Evolutionary conservation across 345 rosid genomes (phyloP), one percentile per base, ranked within the genome.

Genomic region (Syzygium grande): DNA sequence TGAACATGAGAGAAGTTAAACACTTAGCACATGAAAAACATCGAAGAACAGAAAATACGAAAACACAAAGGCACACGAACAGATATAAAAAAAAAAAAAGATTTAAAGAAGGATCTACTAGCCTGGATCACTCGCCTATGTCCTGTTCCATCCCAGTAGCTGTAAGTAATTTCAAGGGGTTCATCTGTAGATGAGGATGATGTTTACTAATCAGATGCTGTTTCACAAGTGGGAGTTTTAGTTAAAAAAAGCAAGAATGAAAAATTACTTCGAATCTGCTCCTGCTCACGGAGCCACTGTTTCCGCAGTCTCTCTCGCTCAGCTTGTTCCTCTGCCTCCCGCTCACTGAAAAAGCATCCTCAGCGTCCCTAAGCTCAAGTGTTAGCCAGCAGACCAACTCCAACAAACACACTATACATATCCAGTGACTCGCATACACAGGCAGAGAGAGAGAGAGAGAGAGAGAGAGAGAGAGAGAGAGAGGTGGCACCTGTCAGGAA

Each of bases 111-210:
- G 49, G 80, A 52, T 84, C 83, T 51, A 90, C 95, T 91, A 88
- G 89, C 99, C 95, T 94, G 98, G 89, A 97, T 91, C 89, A 94
- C 97, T 87, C 99, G 93, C 89, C 99, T 96, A 88, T 98, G 99
- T 51, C 99, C 99, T 11, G 98, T 93, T 86, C 99, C 99, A 93
- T 98, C 99, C 99, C 99, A 98, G 90, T 98, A 97, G 89, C 99
- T 98, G 94, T 98, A 98, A 88, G 99, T 98, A 85, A 98, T 98
- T 94, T 95, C 84, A 89, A 98, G 96, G 89, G 98, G 96, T 91
- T 98, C 99, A 87, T 93, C 99, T 98, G 93, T 89, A 89, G 87
- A 38, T 3, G 1, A 73, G 49, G 52, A 90, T 25, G 89, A 41
- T 9, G 49, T 54, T 65, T 38, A 88, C 21, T 38, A 61, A 27